Base-by-base conservation (phyloP, 2,329 filamentous ascomycete genomes). In the Cladophialophora exuberans region DNA sequence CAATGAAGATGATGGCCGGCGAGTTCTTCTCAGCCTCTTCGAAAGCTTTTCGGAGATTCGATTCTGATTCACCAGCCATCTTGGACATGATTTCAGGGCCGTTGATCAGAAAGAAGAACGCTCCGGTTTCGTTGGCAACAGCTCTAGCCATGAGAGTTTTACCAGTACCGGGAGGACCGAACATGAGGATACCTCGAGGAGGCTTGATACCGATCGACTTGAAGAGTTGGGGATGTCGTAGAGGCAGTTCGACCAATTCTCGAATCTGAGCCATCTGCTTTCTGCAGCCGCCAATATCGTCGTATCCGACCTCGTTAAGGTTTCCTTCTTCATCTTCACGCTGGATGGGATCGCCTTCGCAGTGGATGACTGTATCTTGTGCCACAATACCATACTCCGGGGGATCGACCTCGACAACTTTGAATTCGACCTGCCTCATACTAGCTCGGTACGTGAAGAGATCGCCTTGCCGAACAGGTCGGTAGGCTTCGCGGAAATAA, bases 191-290 rank as follows among this genome's bases (percentile, higher is more conserved):
- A 85, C 94, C 94, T 70, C 94, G 91, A 41, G 94, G 94, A 52
- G 94, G 94, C 84, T 99, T 99, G 80, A 99, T 97, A 85, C 94
- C 94, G 70, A 99, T 97, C 35, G 93, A 97, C 83, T 97, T 99
- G 88, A 99, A 99, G 46, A 99, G 88, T 76, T 97, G 94, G 58
- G 94, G 94, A 76, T 99, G 94, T 70, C 94, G 87, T 60, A 99
- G 84, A 59, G 94, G 94, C 65, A 99, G 82, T 82, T 99, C 94
- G 63, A 99, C 94, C 82, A 99, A 86, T 76, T 99, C 94, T 72
- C 94, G 90, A 68, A 99, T 96, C 81, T 99, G 94, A 62, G 94
- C 94, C 94, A 99, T 97, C 79, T 99, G 94, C 81, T 99, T 99
- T 71, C 94, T 85, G 84, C 94, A 97, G 65, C 94, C 94, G 83